These are phyloP conservation scores for Saxophila tyrrhenica DNA, from an alignment of 495 filamentous ascomycete genomes.

Conservation along the genomic window DNA sequence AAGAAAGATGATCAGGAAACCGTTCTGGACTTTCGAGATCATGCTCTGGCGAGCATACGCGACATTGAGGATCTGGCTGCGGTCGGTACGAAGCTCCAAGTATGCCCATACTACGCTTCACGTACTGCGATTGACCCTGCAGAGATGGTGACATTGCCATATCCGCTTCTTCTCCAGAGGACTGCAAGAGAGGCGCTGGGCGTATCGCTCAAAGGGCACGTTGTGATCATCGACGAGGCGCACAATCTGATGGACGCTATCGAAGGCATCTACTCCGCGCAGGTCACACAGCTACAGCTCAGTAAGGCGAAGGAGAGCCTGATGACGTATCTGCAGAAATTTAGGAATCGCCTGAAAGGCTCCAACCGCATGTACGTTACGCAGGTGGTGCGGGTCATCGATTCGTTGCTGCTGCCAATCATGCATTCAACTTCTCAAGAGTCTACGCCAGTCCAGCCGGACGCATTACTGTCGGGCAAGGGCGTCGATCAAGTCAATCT, in stretches of 20 bases:
- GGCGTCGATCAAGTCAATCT: constrained; percentile 93
- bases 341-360: constrained; percentile 76
- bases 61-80: constrained; percentile 86
- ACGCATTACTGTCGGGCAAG: constrained; percentile 65
- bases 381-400: constrained; percentile 69
- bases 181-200: constrained; percentile 80
- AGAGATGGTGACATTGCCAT: constrained; percentile 91
- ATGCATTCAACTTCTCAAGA: constrained; percentile 30
- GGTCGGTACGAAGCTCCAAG: constrained; percentile 64
- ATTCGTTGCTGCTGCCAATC: constrained; percentile 60
- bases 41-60: constrained; percentile 68
- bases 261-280: constrained; percentile 70
- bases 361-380: constrained; percentile 88
- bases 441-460: constrained; percentile 56
- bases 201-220: constrained; percentile 73
- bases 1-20: constrained; percentile 59
- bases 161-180: constrained; percentile 79
- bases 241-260: constrained; percentile 97
- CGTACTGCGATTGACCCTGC: constrained; percentile 68
- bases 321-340: constrained; percentile 72
- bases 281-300: constrained; percentile 61
- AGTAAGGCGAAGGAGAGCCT: constrained; percentile 61
- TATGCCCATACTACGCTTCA: constrained; percentile 95
- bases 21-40: constrained; percentile 76
- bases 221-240: constrained; percentile 92